A percentile compares a stretch with the other conserved stretches of the same genome.
Evolutionary conservation across 148 eudicot genomes (phyloP).

Genomic region (Pouteria glomerata): DNA sequence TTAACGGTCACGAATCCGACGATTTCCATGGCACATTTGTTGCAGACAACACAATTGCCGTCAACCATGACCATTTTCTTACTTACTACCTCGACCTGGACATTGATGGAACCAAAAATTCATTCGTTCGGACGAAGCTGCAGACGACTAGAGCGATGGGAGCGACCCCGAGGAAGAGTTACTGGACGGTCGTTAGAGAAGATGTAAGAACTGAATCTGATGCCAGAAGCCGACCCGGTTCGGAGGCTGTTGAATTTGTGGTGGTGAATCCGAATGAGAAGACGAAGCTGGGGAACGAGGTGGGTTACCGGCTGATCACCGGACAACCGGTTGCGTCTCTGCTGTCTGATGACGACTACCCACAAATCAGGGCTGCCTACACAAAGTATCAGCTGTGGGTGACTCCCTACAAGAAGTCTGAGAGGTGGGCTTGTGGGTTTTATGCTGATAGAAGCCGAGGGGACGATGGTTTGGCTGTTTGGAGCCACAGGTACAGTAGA

Average conservation of each 20-base stretch:
- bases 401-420: conserved; percentile 53
- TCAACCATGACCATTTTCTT: conserved; percentile 77
- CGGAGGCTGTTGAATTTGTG: conserved; percentile 34
- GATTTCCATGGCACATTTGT: conserved; percentile 59
- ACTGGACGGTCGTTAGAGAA: conserved; percentile 53
- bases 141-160: conserved; percentile 19
- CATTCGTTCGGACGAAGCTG: conserved; percentile 34
- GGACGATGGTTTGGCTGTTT: conserved; percentile 65
- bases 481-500: conserved; percentile 60
- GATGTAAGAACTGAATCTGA: conserved; percentile 38
- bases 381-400: conserved; percentile 80
- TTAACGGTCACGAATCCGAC: conserved; percentile 13
- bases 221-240: conserved; percentile 40
- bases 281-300: conserved; percentile 58
- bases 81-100: conserved; percentile 66
- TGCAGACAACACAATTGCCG: conserved; percentile 46
- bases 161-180: conserved; percentile 64
- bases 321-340: conserved; percentile 50
- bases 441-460: conserved; percentile 81
- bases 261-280: conserved; percentile 55
- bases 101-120: conserved; percentile 39
- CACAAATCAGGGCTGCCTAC: conserved; percentile 62
- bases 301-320: conserved; percentile 59
- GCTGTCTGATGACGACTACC: conserved; percentile 56
- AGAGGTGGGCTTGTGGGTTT: conserved; percentile 89